A percentile compares a stretch with the other conserved stretches of the same genome.
Conservation (phyloP, 2,329 filamentous ascomycete genomes). For the Penicillium sp. region DNA sequence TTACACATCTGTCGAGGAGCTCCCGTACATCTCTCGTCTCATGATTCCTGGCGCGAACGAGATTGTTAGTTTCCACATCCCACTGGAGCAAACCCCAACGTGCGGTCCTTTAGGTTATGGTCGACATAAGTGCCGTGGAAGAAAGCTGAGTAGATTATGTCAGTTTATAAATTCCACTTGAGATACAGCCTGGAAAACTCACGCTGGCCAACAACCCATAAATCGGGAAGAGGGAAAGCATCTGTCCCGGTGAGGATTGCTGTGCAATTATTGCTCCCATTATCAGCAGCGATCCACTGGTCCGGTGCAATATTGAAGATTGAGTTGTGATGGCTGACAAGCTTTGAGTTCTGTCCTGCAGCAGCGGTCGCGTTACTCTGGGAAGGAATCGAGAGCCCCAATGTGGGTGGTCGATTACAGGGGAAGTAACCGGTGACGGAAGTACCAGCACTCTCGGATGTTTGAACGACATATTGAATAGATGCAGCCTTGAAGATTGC, state of each 20-base stretch:
- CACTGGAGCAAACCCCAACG: neutral
- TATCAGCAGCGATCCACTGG: neutral
- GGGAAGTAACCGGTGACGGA: neutral
- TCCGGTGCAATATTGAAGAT: neutral
- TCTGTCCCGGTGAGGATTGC: neutral
- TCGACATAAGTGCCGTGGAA: neutral
- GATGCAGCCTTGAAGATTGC: conserved; percentile 2
- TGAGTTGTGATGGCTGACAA: neutral
- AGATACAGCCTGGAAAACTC: neutral
- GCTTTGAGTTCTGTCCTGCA: neutral
- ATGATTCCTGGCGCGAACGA: neutral
- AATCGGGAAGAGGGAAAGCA: neutral
- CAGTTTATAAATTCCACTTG: neutral
- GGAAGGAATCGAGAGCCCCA: neutral
- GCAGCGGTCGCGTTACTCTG: neutral
- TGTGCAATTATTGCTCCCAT: neutral
- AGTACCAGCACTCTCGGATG: neutral
- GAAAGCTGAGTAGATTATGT: neutral
- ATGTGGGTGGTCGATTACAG: neutral
- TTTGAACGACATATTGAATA: neutral
- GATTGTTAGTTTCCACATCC: neutral
- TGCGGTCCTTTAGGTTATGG: neutral
- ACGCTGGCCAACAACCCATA: neutral
- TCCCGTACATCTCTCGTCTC: neutral
- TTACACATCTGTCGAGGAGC: neutral